Evolutionary conservation across 345 rosid genomes (phyloP), one percentile per base, ranked within the genome.

Genomic region (Aquilaria malaccensis): DNA sequence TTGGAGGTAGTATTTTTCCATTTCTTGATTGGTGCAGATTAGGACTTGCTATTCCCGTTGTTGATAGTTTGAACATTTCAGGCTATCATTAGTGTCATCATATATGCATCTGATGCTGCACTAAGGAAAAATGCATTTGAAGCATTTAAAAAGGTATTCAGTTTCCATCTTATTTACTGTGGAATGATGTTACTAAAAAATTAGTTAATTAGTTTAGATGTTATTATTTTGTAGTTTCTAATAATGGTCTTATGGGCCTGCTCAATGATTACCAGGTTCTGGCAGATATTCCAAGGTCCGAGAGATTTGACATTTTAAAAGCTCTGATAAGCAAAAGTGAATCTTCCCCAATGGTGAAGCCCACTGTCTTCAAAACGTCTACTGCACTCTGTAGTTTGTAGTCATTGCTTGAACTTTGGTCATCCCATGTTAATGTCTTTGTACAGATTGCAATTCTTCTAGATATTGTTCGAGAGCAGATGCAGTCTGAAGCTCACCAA

Each of bases 341-440:
- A 60, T 88, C 95, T 56, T 71, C 99, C 55, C 80, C 99, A 47
- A 86, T 94, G 99, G 99, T 94, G 83, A 77, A 71, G 60, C 30
- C 48, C 47, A 47, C 41, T 61, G 57, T 56, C 9, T 49, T 31
- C 51, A n/a, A 47, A 22, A 22, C 22, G 22, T 22, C 22, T 22
- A 22, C 22, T 22, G 22, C 22, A 22, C 22, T 75, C 55, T 56
- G 59, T 29, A 55, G n/a, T 41, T n/a, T 52, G 46, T 53, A 30
- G 41, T 46, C 56, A 15, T 47, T 57, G 10, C 22, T 45, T 49
- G 53, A 47, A 10, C 13, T 47, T 70, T 33, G 3, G 37, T 68
- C n/a, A 33, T 31, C 65, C 62, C n/a, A 64, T 55, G 50, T 52
- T 64, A 12, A 67, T 50, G 15, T 65, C 45, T 56, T n/a, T 62